These are phyloP conservation scores for Backusella liffmaniae DNA, from an alignment of 192 early-diverging fungal species.

Conservation along the genomic window DNA sequence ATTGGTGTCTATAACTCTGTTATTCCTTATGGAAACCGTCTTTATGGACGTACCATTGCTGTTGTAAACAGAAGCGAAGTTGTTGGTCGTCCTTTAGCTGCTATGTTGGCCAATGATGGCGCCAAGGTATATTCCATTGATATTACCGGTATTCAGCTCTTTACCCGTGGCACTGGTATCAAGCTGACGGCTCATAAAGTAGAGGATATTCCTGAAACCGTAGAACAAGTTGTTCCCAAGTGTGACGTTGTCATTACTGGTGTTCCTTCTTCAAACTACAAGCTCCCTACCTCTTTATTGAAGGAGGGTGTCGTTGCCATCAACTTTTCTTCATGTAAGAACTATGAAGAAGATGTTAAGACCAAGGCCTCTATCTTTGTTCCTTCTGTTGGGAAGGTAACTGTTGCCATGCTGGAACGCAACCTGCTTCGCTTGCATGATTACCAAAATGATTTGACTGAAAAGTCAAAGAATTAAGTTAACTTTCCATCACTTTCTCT, in stretches of 20 bases:
- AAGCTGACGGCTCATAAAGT: constrained; percentile 69
- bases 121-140: constrained; percentile 97
- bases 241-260: constrained; percentile 99
- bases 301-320: constrained; percentile 98
- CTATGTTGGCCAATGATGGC: constrained; percentile 96
- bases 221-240: constrained; percentile 78
- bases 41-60: constrained; percentile 91
- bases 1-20: constrained; percentile 91
- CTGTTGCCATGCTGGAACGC: constrained; percentile 97
- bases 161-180: constrained; percentile 64
- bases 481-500: background rate
- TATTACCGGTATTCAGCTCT: constrained; percentile 81
- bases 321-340: constrained; percentile 96
- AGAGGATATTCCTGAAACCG: constrained; percentile 65
- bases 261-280: constrained; percentile 87
- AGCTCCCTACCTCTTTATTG: constrained; percentile 79
- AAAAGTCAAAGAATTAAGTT: constrained; percentile 11
- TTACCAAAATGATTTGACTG: constrained; percentile 50
- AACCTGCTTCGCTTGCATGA: constrained; percentile 89
- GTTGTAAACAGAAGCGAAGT: constrained; percentile 96
- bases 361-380: constrained; percentile 95
- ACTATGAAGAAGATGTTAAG: constrained; percentile 93
- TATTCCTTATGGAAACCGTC: constrained; percentile 89
- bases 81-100: constrained; percentile 96
- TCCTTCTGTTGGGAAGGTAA: constrained; percentile 96